These are phyloP conservation scores for Pseudonitzschia pungens DNA, from an alignment of 108 stramenopile genomes.

Conservation along the genomic window DNA sequence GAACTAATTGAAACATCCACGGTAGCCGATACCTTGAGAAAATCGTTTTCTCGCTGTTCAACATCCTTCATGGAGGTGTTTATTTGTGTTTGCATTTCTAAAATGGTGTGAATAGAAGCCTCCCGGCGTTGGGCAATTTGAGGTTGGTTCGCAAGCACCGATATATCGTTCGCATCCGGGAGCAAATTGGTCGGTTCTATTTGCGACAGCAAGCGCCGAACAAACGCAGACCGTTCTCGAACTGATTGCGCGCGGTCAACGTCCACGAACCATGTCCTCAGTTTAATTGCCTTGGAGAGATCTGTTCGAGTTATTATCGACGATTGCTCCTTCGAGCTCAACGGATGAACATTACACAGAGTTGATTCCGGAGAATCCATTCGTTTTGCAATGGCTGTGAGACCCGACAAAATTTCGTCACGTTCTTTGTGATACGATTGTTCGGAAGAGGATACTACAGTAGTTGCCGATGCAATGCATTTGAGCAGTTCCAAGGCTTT, in stretches of 20 bases:
- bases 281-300: constrained; percentile 51
- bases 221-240: constrained; percentile 54
- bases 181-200: constrained; percentile 9
- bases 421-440: not conserved
- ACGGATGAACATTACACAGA: constrained; percentile 55
- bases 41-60: constrained; percentile 14
- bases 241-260: constrained; percentile 44
- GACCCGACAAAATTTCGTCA: constrained; percentile 45
- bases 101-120: not conserved
- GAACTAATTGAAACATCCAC: not conserved
- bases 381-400: constrained; percentile 33
- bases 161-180: not conserved
- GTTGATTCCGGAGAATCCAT: constrained; percentile 11
- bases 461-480: constrained; percentile 8
- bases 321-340: constrained; percentile 27
- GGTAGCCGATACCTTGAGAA: not conserved
- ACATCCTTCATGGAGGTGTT: not conserved
- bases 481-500: constrained; percentile 4
- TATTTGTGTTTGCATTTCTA: not conserved
- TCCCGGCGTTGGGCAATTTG: constrained; percentile 7
- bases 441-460: not conserved
- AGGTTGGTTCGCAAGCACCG: not conserved
- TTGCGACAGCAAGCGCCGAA: constrained; percentile 37
- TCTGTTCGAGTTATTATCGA: constrained; percentile 43
- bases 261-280: constrained; percentile 63